These are phyloP conservation scores for Geoglossum cookeanum DNA, from an alignment of 2,329 filamentous ascomycete species.

Conservation along the genomic window DNA sequence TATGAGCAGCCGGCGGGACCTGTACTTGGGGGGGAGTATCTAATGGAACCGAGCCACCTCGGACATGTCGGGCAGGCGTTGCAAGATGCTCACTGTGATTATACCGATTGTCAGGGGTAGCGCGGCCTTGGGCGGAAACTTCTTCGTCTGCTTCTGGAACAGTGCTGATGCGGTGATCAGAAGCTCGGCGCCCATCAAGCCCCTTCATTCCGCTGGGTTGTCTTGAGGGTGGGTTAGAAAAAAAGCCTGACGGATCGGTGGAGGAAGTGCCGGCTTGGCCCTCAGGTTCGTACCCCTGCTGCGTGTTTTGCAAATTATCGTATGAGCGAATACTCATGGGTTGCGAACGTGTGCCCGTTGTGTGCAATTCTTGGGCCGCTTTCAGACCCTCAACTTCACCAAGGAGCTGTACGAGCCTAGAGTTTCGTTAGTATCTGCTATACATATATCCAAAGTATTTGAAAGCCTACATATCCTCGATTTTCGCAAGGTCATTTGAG, in stretches of 20 bases:
- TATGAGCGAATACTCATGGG: constrained; percentile 43
- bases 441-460: background rate
- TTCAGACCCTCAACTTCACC: constrained; percentile 79
- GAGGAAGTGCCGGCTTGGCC: constrained; percentile 57
- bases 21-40: constrained; percentile 18
- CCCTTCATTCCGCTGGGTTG: constrained; percentile 18
- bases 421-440: constrained; percentile 2
- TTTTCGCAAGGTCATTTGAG: constrained; percentile 68
- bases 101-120: constrained; percentile 33
- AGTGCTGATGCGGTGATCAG: constrained; percentile 73
- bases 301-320: constrained; percentile 50
- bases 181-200: constrained; percentile 30
- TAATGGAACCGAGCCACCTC: constrained; percentile 18
- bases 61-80: constrained; percentile 38
- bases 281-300: constrained; percentile 70
- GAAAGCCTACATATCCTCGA: constrained; percentile 52
- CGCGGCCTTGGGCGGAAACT: constrained; percentile 37
- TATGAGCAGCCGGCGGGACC: constrained; percentile 27
- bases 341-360: constrained; percentile 12
- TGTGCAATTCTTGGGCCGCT: constrained; percentile 27
- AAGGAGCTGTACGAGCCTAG: constrained; percentile 66
- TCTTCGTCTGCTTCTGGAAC: constrained; percentile 73
- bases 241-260: constrained; percentile 57
- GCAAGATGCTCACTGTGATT: constrained; percentile 40
- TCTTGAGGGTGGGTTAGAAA: constrained; percentile 34